Evolutionary conservation across 83 land plant genomes (phyloP).

Genomic region (Picea engelmannii): DNA sequence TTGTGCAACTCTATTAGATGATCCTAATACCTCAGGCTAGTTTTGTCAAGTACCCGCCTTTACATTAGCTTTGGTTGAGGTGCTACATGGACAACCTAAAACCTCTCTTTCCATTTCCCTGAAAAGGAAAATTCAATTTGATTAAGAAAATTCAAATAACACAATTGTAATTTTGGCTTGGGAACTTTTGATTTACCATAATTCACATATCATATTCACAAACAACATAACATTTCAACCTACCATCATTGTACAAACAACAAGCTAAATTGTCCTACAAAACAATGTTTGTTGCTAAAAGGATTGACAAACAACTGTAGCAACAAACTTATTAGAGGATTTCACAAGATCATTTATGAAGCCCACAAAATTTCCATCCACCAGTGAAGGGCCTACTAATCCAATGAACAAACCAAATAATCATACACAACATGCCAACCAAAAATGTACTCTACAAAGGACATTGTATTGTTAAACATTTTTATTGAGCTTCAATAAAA

Average conservation of each 20-base stretch:
- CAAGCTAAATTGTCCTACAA: too few species aligned
- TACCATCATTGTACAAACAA: too few species aligned
- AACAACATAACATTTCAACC: too few species aligned
- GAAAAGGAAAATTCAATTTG: neutral
- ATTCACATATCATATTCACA: neutral
- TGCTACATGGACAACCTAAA: neutral
- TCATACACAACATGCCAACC: neutral
- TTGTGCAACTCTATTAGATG: constrained; percentile 2
- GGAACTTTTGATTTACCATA: neutral
- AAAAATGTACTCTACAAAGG: neutral
- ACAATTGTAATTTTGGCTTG: neutral
- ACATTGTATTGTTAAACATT: neutral
- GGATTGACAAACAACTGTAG: neutral
- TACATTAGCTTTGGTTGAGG: neutral
- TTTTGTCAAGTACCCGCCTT: neutral
- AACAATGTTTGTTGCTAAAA: neutral
- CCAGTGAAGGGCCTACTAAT: neutral
- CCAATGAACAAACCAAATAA: neutral
- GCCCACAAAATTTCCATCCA: neutral
- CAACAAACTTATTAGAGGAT: neutral
- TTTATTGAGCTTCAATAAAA: neutral
- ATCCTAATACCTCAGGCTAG: constrained; percentile 2
- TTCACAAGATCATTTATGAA: neutral
- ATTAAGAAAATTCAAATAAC: neutral
- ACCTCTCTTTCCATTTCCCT: constrained; percentile 8